phyloP scores from a whole-genome alignment of 331 rosid species.

The Saraca asoca region DNA sequence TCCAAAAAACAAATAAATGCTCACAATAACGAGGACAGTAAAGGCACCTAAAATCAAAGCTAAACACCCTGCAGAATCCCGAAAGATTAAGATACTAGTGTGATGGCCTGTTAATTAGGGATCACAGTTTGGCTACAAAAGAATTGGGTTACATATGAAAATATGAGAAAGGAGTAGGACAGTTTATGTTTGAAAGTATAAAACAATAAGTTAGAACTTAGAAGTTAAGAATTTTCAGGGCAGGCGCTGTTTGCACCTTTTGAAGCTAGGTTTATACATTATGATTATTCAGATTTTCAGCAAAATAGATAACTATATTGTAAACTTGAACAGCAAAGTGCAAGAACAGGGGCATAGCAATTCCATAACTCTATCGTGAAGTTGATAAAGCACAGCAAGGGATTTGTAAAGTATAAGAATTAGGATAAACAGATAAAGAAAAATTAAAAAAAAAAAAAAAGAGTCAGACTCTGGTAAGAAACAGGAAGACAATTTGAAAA shows the following conservation, averaged over 20 bases:
- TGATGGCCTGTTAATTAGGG: background rate
- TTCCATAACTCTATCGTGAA: background rate
- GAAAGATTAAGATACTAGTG: too few species aligned
- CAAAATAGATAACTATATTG: too few species aligned
- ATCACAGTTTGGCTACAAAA: background rate
- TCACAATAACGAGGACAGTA: background rate
- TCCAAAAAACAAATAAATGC: background rate
- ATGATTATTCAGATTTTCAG: too few species aligned
- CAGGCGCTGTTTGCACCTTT: background rate
- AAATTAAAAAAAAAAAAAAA: background rate
- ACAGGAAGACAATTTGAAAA: background rate
- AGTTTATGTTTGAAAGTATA: background rate
- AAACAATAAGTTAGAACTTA: background rate
- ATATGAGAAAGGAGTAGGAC: background rate
- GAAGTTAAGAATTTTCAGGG: background rate
- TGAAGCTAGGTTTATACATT: background rate
- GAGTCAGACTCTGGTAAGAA: background rate
- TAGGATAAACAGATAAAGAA: too few species aligned
- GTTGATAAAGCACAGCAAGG: background rate
- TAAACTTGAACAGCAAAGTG: too few species aligned
- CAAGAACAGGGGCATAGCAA: background rate
- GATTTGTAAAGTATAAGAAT: too few species aligned
- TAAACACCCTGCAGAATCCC: background rate
- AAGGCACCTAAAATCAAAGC: background rate
- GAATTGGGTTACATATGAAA: background rate